Evolutionary conservation across 2,329 filamentous ascomycete genomes (phyloP).

Genomic region (Diaporthe vexans): DNA sequence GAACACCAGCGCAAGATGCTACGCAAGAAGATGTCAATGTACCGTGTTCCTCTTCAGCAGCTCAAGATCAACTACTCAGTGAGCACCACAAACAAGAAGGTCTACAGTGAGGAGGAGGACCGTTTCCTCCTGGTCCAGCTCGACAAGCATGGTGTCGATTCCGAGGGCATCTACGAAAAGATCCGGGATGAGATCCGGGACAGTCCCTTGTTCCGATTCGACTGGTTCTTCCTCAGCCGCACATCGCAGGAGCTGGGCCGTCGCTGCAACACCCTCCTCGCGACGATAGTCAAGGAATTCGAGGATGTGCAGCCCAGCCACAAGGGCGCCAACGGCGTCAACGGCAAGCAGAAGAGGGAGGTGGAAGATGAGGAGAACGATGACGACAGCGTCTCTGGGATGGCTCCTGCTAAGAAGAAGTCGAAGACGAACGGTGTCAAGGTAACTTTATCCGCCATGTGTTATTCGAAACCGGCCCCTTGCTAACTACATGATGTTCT

Average conservation of each 20-base stretch:
- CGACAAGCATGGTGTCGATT: slow-evolving; percentile 92
- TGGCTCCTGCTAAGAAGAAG: slow-evolving; percentile 94
- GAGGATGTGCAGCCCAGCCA: slow-evolving; percentile 73
- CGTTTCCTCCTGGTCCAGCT: slow-evolving; percentile 94
- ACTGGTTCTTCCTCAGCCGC: slow-evolving; percentile 98
- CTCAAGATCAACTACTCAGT: slow-evolving; percentile 99
- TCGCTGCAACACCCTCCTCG: slow-evolving; percentile 92
- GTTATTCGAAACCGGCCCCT: slow-evolving; percentile 30
- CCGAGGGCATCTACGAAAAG: slow-evolving; percentile 89
- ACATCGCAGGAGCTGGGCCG: slow-evolving; percentile 94
- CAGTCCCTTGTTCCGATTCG: slow-evolving; percentile 94
- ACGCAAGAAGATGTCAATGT: slow-evolving; percentile 94
- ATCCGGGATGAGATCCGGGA: slow-evolving; percentile 98
- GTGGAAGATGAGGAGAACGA: slow-evolving; percentile 86
- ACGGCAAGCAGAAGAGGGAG: slow-evolving; percentile 81
- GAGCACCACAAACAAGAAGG: slow-evolving; percentile 99
- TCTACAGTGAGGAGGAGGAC: slow-evolving; percentile 98
- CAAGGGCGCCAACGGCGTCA: slow-evolving; percentile 69
- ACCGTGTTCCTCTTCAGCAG: slow-evolving; percentile 96
- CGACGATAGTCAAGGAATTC: slow-evolving; percentile 95
- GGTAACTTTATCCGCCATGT: slow-evolving; percentile 66
- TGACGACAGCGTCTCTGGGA: slow-evolving; percentile 83
- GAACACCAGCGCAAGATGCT: slow-evolving; percentile 95
- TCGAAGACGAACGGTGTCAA: slow-evolving; percentile 84
- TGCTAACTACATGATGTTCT: slow-evolving; percentile 23